Base-by-base conservation (phyloP, 495 filamentous ascomycete genomes). In the Xylaria curta region DNA sequence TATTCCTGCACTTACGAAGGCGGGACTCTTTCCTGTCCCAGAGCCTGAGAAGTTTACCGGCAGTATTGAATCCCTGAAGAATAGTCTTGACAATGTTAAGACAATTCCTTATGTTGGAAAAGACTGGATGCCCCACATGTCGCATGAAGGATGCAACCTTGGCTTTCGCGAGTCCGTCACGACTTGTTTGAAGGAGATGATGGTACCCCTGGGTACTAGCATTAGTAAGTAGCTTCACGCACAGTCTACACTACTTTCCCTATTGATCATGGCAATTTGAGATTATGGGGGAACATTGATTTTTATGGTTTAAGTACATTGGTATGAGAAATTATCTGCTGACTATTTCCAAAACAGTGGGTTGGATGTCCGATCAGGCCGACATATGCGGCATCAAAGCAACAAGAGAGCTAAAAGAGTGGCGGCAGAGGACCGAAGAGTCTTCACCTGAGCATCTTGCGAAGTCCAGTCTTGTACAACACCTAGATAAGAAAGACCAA, bases 121-220 rank as follows among this genome's bases (percentile, higher is more conserved):
- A 12, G 71, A 75, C 26, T 74, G 65, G 69, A 56, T 42, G 54
- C 74, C 74, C 0, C 69, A 74, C 21, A 56, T 72, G 46, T 69
- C 68, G 3, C 74, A 74, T 36, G 51, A 47, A 13, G 31, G 46
- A 6, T 74, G 74, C 31, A 68, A 54, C 51, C 66, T 76, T 36
- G 65, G 72, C 8, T 66, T 70, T 21, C 42, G 40, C 19, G 28
- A 72, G 4, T 38, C 69, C 2, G 38, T 71, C 6, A 26, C 21
- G 19, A 42, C 31, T n/a, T 75, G 73, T 40, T 31, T 75, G 21
- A 66, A 60, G n/a, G 44, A 33, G 1, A 72, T 75, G 66, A 47
- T 33, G 7, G 70, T 75, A 12, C 66, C 66, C 1, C 28, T 75
- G 5, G 31, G 42, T 36, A 28, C 54, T 19, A 12, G 61, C 13